phyloP scores from a whole-genome alignment of 805 yeast genomes.

The Zygosaccharomyces lentus region DNA sequence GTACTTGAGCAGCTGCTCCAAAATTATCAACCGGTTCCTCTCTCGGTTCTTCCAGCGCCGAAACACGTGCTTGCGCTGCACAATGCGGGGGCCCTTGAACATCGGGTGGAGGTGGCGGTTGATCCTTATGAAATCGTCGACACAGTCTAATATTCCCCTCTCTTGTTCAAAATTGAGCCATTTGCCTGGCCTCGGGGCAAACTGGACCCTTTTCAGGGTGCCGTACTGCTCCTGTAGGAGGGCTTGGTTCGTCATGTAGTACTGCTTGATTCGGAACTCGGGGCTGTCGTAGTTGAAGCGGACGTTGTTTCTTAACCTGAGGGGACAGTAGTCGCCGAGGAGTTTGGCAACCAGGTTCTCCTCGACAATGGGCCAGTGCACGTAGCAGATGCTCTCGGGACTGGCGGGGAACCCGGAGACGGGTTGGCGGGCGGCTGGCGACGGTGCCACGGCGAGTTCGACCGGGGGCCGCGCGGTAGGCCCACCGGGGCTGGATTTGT shows the following conservation, averaged over 20 bases:
- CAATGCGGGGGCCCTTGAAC: constrained; percentile 10
- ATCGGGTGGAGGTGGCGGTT: constrained; percentile 9
- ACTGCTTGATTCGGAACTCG: constrained; percentile 5
- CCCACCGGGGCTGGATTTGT: no score
- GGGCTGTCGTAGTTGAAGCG: constrained; percentile 9
- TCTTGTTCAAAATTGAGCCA: constrained; percentile 11
- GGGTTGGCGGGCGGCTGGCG: not conserved
- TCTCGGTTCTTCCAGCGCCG: constrained; percentile 12
- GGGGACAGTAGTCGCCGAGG: constrained; percentile 11
- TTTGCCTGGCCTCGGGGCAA: constrained; percentile 3
- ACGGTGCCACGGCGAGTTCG: not conserved
- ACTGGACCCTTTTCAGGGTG: constrained; percentile 1
- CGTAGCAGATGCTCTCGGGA: constrained; percentile 1
- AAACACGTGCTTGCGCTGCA: constrained; percentile 8
- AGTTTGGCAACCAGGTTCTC: constrained; percentile 7
- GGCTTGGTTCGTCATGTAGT: constrained; percentile 6
- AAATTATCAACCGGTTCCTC: constrained; percentile 6
- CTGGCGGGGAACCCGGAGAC: not conserved
- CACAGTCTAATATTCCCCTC: constrained; percentile 7
- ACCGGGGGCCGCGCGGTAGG: not conserved
- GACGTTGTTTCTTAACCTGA: constrained; percentile 9
- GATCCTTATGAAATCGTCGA: constrained; percentile 10
- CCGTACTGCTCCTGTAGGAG: constrained; percentile 8
- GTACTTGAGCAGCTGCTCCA: constrained; percentile 9
- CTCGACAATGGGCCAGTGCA: constrained; percentile 11